Conservation (phyloP, 345 rosid species). For the Gossypioides kirkii region DNA sequence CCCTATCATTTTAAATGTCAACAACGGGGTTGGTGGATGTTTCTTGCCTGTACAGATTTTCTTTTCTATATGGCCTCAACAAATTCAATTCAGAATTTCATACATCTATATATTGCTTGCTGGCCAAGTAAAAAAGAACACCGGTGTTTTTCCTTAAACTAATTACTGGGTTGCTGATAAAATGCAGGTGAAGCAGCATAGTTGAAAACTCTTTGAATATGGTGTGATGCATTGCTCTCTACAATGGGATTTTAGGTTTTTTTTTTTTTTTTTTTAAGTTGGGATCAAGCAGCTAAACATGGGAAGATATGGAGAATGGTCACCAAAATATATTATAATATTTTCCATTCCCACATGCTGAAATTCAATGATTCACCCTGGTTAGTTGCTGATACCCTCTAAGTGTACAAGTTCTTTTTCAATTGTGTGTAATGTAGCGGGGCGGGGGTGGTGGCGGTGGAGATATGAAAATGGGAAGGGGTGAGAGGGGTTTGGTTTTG, state of each 20-base stretch:
- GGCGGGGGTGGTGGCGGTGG: background rate
- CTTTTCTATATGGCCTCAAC: background rate
- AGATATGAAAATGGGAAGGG: background rate
- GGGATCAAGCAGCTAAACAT: background rate
- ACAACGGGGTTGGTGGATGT: constrained; percentile 9
- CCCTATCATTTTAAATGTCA: background rate
- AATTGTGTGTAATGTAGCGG: constrained; percentile 1
- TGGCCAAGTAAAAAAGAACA: background rate
- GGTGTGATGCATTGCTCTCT: constrained; percentile 1
- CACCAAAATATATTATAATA: too few species aligned
- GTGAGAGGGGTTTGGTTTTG: background rate
- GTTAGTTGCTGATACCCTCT: background rate
- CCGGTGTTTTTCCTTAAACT: background rate
- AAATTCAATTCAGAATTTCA: too few species aligned
- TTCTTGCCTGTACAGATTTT: too few species aligned
- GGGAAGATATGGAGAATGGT: background rate
- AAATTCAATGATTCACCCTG: constrained; percentile 8
- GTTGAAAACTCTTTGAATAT: background rate
- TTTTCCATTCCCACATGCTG: background rate
- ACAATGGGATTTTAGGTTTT: constrained; percentile 8
- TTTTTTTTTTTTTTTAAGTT: background rate
- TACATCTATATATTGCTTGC: background rate
- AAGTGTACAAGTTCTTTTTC: background rate
- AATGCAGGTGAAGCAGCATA: constrained; percentile 3
- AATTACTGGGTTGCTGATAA: background rate